A percentile compares a stretch with the other conserved stretches of the same genome.
phyloP scores from a whole-genome alignment of 139 green algal genomes.

The Deuterostichococcus epilithicus region DNA sequence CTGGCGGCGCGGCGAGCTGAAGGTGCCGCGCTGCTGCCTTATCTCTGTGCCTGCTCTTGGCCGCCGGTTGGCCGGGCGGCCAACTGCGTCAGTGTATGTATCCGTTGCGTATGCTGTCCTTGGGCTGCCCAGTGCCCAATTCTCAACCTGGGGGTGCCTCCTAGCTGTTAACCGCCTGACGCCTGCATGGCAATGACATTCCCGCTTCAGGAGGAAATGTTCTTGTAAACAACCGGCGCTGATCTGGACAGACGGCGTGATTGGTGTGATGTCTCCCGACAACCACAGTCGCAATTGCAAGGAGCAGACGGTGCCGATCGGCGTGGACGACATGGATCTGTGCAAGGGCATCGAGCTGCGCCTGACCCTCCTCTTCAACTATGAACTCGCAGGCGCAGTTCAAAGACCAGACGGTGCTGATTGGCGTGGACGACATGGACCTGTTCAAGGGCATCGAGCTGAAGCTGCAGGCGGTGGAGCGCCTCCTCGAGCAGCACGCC shows the following conservation, averaged over 20 bases:
- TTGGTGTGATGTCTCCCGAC: not conserved
- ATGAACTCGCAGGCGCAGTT: slow-evolving; percentile 25
- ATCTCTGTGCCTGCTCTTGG: too few species aligned
- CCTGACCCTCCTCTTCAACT: slow-evolving; percentile 6
- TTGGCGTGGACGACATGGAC: slow-evolving; percentile 97
- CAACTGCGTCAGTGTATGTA: too few species aligned
- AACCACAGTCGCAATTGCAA: slow-evolving; percentile 25
- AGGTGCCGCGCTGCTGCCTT: not conserved
- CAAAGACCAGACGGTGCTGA: slow-evolving; percentile 63
- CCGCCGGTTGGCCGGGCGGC: too few species aligned
- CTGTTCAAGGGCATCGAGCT: slow-evolving; percentile 91
- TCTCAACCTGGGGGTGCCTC: too few species aligned
- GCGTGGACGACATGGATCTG: slow-evolving; percentile 94
- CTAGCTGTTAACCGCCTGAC: too few species aligned
- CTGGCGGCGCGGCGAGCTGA: slow-evolving; percentile 88
- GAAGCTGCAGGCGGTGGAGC: slow-evolving; percentile 74
- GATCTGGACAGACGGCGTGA: too few species aligned
- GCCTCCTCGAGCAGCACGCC: slow-evolving; percentile 80
- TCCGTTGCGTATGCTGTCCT: too few species aligned
- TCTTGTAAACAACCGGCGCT: too few species aligned
- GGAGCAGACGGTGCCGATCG: slow-evolving; percentile 76
- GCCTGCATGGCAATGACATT: too few species aligned
- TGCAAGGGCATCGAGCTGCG: slow-evolving; percentile 93
- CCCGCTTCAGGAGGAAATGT: too few species aligned
- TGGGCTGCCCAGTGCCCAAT: too few species aligned